phyloP scores from a whole-genome alignment of 768 basidiomycete species.

The Pisolithus microcarpus region DNA sequence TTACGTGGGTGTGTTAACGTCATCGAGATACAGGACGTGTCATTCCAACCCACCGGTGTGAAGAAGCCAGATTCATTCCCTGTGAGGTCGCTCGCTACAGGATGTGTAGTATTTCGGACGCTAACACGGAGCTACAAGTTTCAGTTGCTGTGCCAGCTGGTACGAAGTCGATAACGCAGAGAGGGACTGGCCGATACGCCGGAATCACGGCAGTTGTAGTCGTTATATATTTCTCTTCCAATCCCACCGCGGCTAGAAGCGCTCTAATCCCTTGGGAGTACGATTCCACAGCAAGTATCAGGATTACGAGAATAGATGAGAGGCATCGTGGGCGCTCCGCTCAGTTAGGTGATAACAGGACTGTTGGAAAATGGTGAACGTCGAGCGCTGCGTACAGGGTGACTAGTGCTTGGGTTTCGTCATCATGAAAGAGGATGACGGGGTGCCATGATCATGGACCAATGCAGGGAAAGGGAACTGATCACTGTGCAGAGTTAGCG shows the following conservation, averaged over 20 bases:
- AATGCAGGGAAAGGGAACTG: constrained; percentile 10
- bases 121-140: not conserved
- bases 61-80: constrained; percentile 9
- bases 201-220: constrained; percentile 17
- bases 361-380: constrained; percentile 9
- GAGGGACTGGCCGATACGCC: constrained; percentile 26
- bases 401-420: constrained; percentile 3
- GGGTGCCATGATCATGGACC: constrained; percentile 14
- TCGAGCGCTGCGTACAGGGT: constrained; percentile 6
- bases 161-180: constrained; percentile 15
- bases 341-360: constrained; percentile 20
- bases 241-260: constrained; percentile 8
- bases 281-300: constrained; percentile 6
- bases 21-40: constrained; percentile 18
- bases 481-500: constrained; percentile 14
- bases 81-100: not conserved
- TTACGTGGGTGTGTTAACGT: constrained; percentile 29
- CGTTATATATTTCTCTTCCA: constrained; percentile 4
- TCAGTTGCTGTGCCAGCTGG: not conserved
- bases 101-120: not conserved
- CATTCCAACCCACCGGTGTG: constrained; percentile 5
- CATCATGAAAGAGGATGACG: constrained; percentile 9
- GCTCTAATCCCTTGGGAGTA: constrained; percentile 22
- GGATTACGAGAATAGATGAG: constrained; percentile 3
- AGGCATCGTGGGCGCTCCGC: constrained; percentile 3